Percentiles rank a stretch among this genome's conserved stretches.
phyloP scores from a whole-genome alignment of 306 rosid genomes.

The Inga oerstediana region DNA sequence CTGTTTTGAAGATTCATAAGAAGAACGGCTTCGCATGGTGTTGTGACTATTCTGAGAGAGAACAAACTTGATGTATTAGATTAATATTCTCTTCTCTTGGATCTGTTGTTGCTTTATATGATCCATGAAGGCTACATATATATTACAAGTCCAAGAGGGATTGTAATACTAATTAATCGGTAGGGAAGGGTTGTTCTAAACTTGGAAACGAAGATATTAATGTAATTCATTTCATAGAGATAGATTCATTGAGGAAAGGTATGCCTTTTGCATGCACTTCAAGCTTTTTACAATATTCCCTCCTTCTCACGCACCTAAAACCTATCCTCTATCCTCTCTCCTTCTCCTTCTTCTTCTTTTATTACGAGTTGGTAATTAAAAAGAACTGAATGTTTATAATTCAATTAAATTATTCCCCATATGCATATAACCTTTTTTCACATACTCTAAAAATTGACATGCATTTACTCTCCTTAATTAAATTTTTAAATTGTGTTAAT shows the following conservation, averaged over 20 bases:
- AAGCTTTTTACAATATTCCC: neutral
- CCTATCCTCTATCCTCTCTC: neutral
- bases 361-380: neutral
- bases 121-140: neutral
- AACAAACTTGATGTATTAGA: neutral
- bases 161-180: neutral
- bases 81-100: neutral
- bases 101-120: neutral
- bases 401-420: no score
- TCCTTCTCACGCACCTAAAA: neutral
- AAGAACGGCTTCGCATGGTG: slow-evolving; percentile 21
- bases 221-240: neutral
- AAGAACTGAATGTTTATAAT: neutral
- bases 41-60: neutral
- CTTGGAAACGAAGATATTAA: slow-evolving; percentile 34
- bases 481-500: neutral
- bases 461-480: neutral
- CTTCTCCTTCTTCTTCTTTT: neutral
- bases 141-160: neutral
- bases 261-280: slow-evolving; percentile 37
- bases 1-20: neutral
- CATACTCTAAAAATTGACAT: neutral
- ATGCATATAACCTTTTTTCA: no score
- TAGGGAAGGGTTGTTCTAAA: slow-evolving; percentile 13
- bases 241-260: slow-evolving; percentile 29